Conservation (phyloP, 2,329 filamentous ascomycete species). For the Xylaria sp. region DNA sequence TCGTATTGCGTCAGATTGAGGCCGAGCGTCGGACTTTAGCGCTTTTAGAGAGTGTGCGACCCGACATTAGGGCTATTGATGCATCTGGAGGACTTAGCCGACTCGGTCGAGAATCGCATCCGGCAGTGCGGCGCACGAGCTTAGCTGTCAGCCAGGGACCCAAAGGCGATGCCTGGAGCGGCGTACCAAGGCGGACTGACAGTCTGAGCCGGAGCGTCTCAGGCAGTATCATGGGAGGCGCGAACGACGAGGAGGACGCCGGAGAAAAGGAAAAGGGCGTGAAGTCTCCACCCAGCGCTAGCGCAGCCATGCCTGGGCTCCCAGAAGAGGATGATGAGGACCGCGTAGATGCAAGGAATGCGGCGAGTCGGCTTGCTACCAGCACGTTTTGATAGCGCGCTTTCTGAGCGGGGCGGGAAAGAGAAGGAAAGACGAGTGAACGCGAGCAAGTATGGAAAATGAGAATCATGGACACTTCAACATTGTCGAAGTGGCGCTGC, state of each 20-base stretch:
- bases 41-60: conserved; percentile 90
- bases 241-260: conserved; percentile 69
- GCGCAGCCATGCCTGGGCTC: conserved; percentile 65
- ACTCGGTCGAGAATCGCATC: conserved; percentile 88
- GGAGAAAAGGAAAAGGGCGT: conserved; percentile 55
- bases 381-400: conserved; percentile 80
- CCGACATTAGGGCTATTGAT: conserved; percentile 93
- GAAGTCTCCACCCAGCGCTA: conserved; percentile 52
- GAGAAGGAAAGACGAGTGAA: conserved; percentile 33
- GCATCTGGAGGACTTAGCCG: conserved; percentile 88
- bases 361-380: conserved; percentile 89
- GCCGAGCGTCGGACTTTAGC: conserved; percentile 91
- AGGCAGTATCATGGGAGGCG: conserved; percentile 78
- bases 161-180: conserved; percentile 98
- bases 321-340: conserved; percentile 91
- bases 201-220: conserved; percentile 81
- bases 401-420: conserved; percentile 11
- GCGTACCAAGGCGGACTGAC: conserved; percentile 84
- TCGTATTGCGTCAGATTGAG: conserved; percentile 93
- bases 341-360: conserved; percentile 92
- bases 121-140: conserved; percentile 75
- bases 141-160: conserved; percentile 91
- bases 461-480: conserved; percentile 14
- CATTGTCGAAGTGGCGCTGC: conserved; percentile 7
- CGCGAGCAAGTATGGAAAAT: conserved; percentile 29